These are phyloP conservation scores for Pontederia crassipes DNA, from an alignment of 176 grass and related monocot species.

Conservation along the genomic window DNA sequence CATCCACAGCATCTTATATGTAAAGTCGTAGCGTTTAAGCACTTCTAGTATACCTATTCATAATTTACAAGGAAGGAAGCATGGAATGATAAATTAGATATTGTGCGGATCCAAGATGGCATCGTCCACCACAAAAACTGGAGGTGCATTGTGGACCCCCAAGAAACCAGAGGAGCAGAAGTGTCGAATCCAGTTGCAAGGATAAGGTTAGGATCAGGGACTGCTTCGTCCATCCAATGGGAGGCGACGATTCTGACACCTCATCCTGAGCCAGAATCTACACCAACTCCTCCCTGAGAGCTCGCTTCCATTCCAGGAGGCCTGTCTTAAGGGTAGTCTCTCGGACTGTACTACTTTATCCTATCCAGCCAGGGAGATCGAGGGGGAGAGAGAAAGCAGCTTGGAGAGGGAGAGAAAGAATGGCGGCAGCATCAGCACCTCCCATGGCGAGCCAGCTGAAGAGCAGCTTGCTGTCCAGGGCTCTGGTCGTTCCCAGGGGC, in stretches of 20 bases:
- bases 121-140: too few relatives aligned
- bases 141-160: too few relatives aligned
- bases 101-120: too few relatives aligned
- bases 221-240: slow-evolving; percentile 18
- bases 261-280: slow-evolving; percentile 22
- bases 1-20: too few relatives aligned
- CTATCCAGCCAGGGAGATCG: slow-evolving; percentile 3
- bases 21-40: too few relatives aligned
- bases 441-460: slow-evolving; percentile 81
- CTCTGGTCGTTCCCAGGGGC: slow-evolving; percentile 37
- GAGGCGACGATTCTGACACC: slow-evolving; percentile 11
- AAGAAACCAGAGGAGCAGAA: too few relatives aligned
- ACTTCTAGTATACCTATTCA: too few relatives aligned
- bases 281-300: not conserved
- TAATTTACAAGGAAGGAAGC: too few relatives aligned
- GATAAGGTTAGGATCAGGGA: slow-evolving; percentile 30
- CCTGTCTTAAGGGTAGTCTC: not conserved
- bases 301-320: slow-evolving; percentile 3
- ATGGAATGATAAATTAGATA: too few relatives aligned
- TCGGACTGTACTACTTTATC: slow-evolving; percentile 6
- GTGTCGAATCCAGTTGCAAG: not conserved
- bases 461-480: slow-evolving; percentile 30
- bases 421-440: slow-evolving; percentile 71
- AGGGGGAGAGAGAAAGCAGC: not conserved
- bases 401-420: slow-evolving; percentile 1